Evolutionary conservation across 495 filamentous ascomycete species (phyloP).

Genomic region (Annulohypoxylon maeteangense): DNA sequence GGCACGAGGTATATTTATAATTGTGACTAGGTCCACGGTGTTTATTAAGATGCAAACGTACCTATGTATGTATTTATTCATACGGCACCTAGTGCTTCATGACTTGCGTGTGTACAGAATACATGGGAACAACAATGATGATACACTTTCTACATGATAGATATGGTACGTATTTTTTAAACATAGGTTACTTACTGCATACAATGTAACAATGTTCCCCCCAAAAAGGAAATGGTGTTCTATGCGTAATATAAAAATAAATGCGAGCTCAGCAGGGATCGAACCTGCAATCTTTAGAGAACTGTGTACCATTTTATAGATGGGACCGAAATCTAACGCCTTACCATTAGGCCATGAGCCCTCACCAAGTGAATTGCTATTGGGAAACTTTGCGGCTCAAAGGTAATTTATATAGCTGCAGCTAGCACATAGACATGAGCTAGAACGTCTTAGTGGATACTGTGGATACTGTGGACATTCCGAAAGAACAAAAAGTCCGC

Average conservation of each 20-base stretch:
- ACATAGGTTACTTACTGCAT: no score
- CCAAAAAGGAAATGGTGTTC: background rate
- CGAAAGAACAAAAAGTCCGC: no score
- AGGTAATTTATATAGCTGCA: background rate
- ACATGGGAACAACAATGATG: no score
- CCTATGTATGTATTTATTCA: background rate
- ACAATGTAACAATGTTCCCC: no score
- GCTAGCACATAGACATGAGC: background rate
- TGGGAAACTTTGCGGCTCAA: background rate
- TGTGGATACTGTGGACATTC: background rate
- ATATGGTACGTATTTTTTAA: no score
- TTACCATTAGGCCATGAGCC: slow-evolving; percentile 41
- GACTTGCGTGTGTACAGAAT: no score
- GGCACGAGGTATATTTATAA: background rate
- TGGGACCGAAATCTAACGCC: slow-evolving; percentile 40
- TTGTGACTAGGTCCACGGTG: background rate
- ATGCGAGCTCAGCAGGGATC: slow-evolving; percentile 43
- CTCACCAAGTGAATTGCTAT: background rate
- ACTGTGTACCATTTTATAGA: background rate
- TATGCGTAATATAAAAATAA: background rate
- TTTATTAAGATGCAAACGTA: background rate
- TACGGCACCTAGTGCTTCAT: no score
- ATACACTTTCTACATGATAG: no score
- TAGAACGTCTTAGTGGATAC: background rate
- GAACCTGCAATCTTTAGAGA: slow-evolving; percentile 46